phyloP scores from a whole-genome alignment of 2,329 filamentous ascomycete species.

The Ascomycota sp. region DNA sequence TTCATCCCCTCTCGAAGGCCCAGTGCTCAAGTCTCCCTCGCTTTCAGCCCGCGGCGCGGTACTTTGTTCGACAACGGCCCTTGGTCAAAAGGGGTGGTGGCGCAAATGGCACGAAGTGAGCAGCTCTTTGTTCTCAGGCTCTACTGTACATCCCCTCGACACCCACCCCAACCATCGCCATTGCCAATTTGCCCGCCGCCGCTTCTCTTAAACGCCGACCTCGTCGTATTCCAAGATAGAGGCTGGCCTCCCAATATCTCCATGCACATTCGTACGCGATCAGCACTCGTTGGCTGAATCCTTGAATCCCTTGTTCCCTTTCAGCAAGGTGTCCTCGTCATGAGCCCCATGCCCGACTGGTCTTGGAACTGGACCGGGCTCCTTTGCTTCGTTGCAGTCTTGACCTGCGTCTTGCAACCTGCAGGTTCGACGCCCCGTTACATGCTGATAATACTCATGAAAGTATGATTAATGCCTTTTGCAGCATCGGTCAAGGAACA shows the following conservation, averaged over 20 bases:
- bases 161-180: no score
- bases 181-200: no score
- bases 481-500: slow-evolving; percentile 77
- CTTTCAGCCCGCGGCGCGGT: no score
- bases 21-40: no score
- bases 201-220: no score
- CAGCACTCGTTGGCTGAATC: neutral
- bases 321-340: slow-evolving; percentile 12
- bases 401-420: slow-evolving; percentile 41
- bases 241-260: neutral
- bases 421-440: slow-evolving; percentile 29
- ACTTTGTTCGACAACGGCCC: no score
- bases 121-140: no score
- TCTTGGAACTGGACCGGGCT: slow-evolving; percentile 45
- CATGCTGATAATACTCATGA: neutral
- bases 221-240: no score
- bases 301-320: slow-evolving; percentile 1
- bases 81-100: no score
- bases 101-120: no score
- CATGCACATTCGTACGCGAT: neutral
- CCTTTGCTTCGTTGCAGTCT: slow-evolving; percentile 34
- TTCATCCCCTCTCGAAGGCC: no score
- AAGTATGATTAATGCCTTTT: neutral
- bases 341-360: slow-evolving; percentile 29
- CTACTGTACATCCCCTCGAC: no score